These are phyloP conservation scores for Marasmius sp. DNA, from an alignment of 1,284 basidiomycete species.

Conservation along the genomic window DNA sequence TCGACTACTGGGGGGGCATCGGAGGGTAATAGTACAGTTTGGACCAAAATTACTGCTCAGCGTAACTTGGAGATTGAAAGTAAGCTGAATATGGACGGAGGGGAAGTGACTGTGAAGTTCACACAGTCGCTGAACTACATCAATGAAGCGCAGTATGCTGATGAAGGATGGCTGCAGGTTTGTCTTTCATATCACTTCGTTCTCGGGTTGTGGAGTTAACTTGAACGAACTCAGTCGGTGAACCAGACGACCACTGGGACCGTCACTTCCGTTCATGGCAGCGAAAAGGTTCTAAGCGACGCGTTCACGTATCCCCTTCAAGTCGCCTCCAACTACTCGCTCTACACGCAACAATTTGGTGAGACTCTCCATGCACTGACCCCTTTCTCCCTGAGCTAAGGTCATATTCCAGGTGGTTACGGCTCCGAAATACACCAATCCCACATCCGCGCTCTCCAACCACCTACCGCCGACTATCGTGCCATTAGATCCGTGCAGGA, in stretches of 20 bases:
- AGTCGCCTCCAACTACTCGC: slow-evolving; percentile 37
- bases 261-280: slow-evolving; percentile 31
- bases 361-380: slow-evolving; percentile 17
- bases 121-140: slow-evolving; percentile 42
- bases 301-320: slow-evolving; percentile 37
- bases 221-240: slow-evolving; percentile 24
- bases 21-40: slow-evolving; percentile 34
- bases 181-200: slow-evolving; percentile 3
- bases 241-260: slow-evolving; percentile 35
- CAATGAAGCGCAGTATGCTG: slow-evolving; percentile 46
- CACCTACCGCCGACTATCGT: slow-evolving; percentile 28
- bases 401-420: slow-evolving; percentile 25
- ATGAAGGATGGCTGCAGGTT: slow-evolving; percentile 46
- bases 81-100: slow-evolving; percentile 47
- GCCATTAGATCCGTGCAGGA: slow-evolving; percentile 32
- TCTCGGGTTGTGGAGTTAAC: background rate
- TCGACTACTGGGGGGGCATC: slow-evolving; percentile 28
- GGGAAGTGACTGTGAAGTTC: slow-evolving; percentile 44
- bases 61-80: slow-evolving; percentile 45
- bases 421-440: slow-evolving; percentile 35
- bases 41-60: slow-evolving; percentile 43
- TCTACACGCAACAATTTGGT: slow-evolving; percentile 36
- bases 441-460: slow-evolving; percentile 30
- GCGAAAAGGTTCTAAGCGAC: slow-evolving; percentile 31
- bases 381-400: background rate